These are phyloP conservation scores for Larix sibirica DNA, from an alignment of 83 land plant species.

Conservation along the genomic window DNA sequence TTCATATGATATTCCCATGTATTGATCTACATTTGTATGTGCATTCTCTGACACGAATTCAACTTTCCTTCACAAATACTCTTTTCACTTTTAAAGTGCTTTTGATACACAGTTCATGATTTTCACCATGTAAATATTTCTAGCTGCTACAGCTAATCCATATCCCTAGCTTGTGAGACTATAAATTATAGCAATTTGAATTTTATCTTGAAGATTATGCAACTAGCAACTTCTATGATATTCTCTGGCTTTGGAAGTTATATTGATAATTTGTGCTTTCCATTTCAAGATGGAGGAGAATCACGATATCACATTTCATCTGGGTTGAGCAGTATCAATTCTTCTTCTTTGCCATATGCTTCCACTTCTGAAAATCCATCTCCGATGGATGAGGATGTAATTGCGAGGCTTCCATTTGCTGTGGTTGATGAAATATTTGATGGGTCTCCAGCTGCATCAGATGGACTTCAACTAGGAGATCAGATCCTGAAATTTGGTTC, in stretches of 20 bases:
- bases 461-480: slow-evolving; percentile 76
- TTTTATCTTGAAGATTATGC: slow-evolving; percentile 14
- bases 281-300: slow-evolving; percentile 11
- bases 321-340: slow-evolving; percentile 21
- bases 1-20: too few relatives aligned
- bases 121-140: too few relatives aligned
- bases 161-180: too few relatives aligned
- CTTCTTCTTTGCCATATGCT: slow-evolving; percentile 11
- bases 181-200: slow-evolving; percentile 28
- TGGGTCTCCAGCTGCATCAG: slow-evolving; percentile 74
- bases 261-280: neutral
- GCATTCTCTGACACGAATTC: too few relatives aligned
- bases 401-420: slow-evolving; percentile 55
- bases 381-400: slow-evolving; percentile 38
- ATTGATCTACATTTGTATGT: too few relatives aligned
- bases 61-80: too few relatives aligned
- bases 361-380: slow-evolving; percentile 10
- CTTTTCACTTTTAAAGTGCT: too few relatives aligned
- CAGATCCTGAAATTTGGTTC: slow-evolving; percentile 73
- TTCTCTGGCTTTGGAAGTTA: neutral
- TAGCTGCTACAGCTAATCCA: too few relatives aligned
- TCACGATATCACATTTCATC: slow-evolving; percentile 10
- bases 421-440: slow-evolving; percentile 76
- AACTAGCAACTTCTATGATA: neutral
- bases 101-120: too few relatives aligned